Evolutionary conservation across 129 eudicot species (phyloP), one percentile per base, ranked within the genome.

Genomic region (Artemisia annua): DNA sequence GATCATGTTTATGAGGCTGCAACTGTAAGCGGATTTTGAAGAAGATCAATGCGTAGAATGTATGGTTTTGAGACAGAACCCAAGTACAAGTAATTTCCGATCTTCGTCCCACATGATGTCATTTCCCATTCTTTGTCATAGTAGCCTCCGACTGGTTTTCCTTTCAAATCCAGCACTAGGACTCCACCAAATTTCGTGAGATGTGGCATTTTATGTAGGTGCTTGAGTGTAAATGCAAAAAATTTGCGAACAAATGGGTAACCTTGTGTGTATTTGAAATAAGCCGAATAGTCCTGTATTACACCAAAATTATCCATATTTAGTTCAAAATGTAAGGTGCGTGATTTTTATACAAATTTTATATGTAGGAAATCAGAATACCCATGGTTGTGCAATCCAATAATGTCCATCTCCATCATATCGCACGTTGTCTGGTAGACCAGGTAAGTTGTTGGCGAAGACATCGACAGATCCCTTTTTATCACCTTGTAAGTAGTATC

Each of bases 341-440:
- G 15, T 50, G 19, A 7, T n/a, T 30, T 46, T 9, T 4, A 63
- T 39, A 39, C 46, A 39, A 39, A 8, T 39, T 7, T 5, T 39
- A 9, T 57, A 19, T 11, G 15, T 24, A 48, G 44, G 18, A 44
- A 53, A 46, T 56, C 46, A 7, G 14, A 66, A 51, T 88, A 85
- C 95, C 86, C 78, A 48, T 71, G 81, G 12, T 43, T 84, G 16
- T 51, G 84, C 98, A 12, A 92, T 66, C 96, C 91, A 92, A 65
- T 81, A 92, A 1, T 24, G 85, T n/a, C 95, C 94, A 50, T 87
- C 87, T 43, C 95, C 95, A 76, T 92, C 98, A 3, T 82, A 85
- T 28, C 79, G 74, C 46, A 93, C 64, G 79, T 93, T 93, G 70
- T 93, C 98, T 0, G 98, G 96, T 11, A 72, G 19, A 58, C 96